Base-by-base conservation (phyloP, 1,139 yeast genomes). In the Sugiyamaella castrensis region DNA sequence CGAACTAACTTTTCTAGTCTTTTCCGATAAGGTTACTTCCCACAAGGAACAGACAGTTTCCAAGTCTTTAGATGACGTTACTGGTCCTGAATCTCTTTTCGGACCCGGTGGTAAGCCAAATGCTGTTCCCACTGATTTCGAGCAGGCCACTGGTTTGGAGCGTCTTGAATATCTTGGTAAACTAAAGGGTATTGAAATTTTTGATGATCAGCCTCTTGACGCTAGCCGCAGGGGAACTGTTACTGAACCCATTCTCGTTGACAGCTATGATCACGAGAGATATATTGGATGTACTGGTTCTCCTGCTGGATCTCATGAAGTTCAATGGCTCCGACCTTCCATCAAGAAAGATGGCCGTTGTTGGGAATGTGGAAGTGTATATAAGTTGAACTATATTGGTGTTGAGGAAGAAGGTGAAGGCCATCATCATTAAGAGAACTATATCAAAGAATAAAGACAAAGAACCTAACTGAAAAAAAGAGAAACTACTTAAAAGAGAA, bases 291-390 rank as follows among this genome's bases (percentile, higher is more conserved):
- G 98, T 77, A 86, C 95, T 61, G 99, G 99, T 68, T 81, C 87
- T 62, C 95, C 94, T 66, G 95, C 92, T 54, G 96, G 89, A 60
- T 80, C 87, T 54, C 98, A 91, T 75, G 82, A 81, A 64, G 82
- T 88, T 61, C 82, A 82, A 82, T 92, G 98, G 98, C 80, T 92
- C 76, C 84, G 84, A 74, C 96, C 95, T 63, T 85, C 91, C 61
- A 81, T 78, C 59, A 87, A 81, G 50, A 76, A 86, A 73, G 84
- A 84, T 58, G 87, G 87, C 60, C 89, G 99, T 82, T 94, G 98
- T 77, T 88, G 97, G 96, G 97, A 91, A 72, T 92, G 98, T 73
- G 99, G 99, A 71, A 84, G 91, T 61, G 95, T 89, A 61, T 91
- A 85, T 79, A 82, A 86, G 66, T 75, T 92, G 64, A 87, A 89